Evolutionary conservation across 1,139 yeast genomes (phyloP).

Genomic region (Zygoascus hellenicus): DNA sequence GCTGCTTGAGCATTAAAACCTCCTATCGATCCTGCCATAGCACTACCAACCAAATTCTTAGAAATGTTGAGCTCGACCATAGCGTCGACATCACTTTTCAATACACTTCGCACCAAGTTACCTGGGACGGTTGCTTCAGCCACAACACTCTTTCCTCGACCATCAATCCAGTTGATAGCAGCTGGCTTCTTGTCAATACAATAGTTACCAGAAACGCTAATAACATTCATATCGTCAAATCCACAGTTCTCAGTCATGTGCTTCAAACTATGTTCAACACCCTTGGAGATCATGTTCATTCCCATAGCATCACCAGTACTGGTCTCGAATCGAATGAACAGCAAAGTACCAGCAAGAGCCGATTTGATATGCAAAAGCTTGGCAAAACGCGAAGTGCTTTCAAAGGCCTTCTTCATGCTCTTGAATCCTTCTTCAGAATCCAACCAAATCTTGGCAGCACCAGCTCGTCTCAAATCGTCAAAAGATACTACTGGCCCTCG

Average conservation of each 20-base stretch:
- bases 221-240: constrained; percentile 87
- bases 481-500: constrained; percentile 97
- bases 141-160: constrained; percentile 96
- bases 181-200: constrained; percentile 98
- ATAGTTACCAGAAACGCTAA: constrained; percentile 93
- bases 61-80: constrained; percentile 82
- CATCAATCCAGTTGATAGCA: constrained; percentile 98
- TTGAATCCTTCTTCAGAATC: constrained; percentile 93
- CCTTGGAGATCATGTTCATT: constrained; percentile 99
- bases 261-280: constrained; percentile 82
- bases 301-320: constrained; percentile 99
- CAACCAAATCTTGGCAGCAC: constrained; percentile 91
- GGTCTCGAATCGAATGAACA: constrained; percentile 88
- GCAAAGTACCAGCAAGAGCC: constrained; percentile 88
- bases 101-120: constrained; percentile 68
- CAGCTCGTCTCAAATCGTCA: constrained; percentile 77
- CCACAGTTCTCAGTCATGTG: constrained; percentile 87
- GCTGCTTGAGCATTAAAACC: constrained; percentile 99
- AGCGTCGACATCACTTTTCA: constrained; percentile 89
- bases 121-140: constrained; percentile 94
- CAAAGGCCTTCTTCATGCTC: constrained; percentile 79
- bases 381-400: constrained; percentile 96
- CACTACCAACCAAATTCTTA: constrained; percentile 91
- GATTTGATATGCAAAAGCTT: constrained; percentile 86
- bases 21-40: constrained; percentile 98